Evolutionary conservation across 2,329 filamentous ascomycete species (phyloP).

Genomic region (Hypoxylon sp.): DNA sequence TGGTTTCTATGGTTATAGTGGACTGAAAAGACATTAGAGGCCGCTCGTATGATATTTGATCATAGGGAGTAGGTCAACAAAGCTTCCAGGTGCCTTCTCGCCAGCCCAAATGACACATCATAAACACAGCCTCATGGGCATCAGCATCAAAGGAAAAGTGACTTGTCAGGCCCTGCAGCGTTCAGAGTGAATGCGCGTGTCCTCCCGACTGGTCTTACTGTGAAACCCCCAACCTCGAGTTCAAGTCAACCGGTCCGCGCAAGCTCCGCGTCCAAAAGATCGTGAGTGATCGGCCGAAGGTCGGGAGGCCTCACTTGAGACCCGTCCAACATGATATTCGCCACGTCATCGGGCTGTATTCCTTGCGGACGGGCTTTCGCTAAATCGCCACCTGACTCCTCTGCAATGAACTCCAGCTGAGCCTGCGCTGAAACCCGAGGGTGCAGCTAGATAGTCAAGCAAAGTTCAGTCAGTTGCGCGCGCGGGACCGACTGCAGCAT

Average conservation of each 20-base stretch:
- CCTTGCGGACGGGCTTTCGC: slow-evolving; percentile 4
- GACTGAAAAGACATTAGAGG: background rate
- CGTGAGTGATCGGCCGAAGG: background rate
- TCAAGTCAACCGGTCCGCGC: background rate
- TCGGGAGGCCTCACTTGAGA: background rate
- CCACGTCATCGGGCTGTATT: slow-evolving; percentile 2
- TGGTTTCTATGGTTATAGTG: background rate
- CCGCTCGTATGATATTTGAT: background rate
- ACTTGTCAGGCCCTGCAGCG: background rate
- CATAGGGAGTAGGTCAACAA: background rate
- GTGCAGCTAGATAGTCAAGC: background rate
- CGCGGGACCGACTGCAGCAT: background rate
- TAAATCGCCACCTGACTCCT: slow-evolving; percentile 1
- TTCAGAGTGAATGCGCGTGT: background rate
- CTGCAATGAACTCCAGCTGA: background rate
- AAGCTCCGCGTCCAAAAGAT: background rate
- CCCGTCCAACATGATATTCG: background rate
- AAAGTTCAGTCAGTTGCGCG: background rate
- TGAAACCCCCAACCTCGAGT: background rate
- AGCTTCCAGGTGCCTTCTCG: background rate
- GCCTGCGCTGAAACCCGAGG: background rate
- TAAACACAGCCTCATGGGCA: background rate
- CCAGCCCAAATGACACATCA: background rate
- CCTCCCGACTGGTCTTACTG: slow-evolving; percentile 4
- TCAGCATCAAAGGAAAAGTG: background rate